phyloP scores from a whole-genome alignment of 768 basidiomycete species.

The Lactifluus hygrophoroides region DNA sequence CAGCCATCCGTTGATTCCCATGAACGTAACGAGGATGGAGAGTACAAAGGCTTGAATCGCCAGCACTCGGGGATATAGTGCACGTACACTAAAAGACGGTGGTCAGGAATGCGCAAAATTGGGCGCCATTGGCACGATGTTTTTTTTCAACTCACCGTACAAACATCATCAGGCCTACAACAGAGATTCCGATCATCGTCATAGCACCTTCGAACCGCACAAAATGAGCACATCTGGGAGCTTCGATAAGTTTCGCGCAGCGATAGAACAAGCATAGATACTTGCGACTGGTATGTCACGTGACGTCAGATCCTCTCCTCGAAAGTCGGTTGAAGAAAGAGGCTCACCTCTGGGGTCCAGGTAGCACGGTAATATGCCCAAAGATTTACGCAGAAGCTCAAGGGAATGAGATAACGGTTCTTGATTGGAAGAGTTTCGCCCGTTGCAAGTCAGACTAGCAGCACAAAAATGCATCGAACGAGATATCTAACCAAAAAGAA shows the following conservation, averaged over 20 bases:
- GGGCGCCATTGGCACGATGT: no score
- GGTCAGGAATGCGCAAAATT: not conserved
- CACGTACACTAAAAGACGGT: slow-evolving; percentile 27
- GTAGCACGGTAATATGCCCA: slow-evolving; percentile 23
- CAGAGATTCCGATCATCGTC: slow-evolving; percentile 43
- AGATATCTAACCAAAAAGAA: slow-evolving; percentile 31
- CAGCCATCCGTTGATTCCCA: slow-evolving; percentile 47
- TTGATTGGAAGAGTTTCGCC: slow-evolving; percentile 20
- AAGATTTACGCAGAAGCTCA: slow-evolving; percentile 53
- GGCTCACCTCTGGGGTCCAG: slow-evolving; percentile 20
- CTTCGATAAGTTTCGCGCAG: not conserved
- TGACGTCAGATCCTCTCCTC: not conserved
- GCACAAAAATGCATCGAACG: not conserved
- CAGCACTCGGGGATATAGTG: slow-evolving; percentile 24
- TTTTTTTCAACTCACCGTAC: slow-evolving; percentile 32
- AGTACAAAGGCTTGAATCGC: slow-evolving; percentile 26
- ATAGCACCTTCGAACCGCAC: slow-evolving; percentile 33
- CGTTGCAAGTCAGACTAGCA: not conserved
- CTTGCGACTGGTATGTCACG: not conserved
- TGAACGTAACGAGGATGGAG: slow-evolving; percentile 33
- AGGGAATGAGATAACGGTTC: slow-evolving; percentile 59
- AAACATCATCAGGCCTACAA: slow-evolving; percentile 52
- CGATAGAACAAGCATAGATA: not conserved
- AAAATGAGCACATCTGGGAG: slow-evolving; percentile 23
- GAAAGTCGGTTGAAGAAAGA: not conserved